Percentiles rank a stretch among this genome's conserved stretches.
These are phyloP conservation scores for Lactarius trivialis DNA, from an alignment of 768 basidiomycete genomes.

Conservation along the genomic window DNA sequence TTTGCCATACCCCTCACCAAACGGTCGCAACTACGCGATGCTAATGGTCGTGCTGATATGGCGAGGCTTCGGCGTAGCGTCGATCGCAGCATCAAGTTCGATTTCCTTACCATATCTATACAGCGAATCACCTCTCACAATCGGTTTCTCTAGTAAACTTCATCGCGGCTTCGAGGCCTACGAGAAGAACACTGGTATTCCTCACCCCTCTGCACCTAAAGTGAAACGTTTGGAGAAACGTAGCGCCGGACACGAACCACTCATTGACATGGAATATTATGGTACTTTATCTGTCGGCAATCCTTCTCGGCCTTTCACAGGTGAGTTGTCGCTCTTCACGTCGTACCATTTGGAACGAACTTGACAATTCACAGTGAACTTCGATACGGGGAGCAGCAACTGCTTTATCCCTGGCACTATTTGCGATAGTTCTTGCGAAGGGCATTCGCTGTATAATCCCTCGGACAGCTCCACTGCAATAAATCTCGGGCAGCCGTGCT, in stretches of 20 bases:
- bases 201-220: too few relatives aligned
- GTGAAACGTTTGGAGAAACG: too few relatives aligned
- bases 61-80: too few relatives aligned
- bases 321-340: background rate
- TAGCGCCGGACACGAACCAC: too few relatives aligned
- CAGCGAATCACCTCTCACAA: background rate
- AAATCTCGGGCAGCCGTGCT: constrained; percentile 27
- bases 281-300: constrained; percentile 12
- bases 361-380: constrained; percentile 28
- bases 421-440: constrained; percentile 30
- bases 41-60: background rate
- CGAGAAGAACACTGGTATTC: too few relatives aligned
- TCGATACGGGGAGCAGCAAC: constrained; percentile 33
- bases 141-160: too few relatives aligned
- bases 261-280: background rate
- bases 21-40: background rate
- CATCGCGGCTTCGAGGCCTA: too few relatives aligned
- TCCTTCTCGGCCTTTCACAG: constrained; percentile 1
- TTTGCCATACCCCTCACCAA: constrained; percentile 3
- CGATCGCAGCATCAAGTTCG: background rate
- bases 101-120: background rate
- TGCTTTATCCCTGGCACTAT: constrained; percentile 30
- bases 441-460: background rate
- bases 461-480: constrained; percentile 20
- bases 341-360: background rate